Conservation (phyloP, 441 rosid genomes). For the Adansonia rubrostipa region DNA sequence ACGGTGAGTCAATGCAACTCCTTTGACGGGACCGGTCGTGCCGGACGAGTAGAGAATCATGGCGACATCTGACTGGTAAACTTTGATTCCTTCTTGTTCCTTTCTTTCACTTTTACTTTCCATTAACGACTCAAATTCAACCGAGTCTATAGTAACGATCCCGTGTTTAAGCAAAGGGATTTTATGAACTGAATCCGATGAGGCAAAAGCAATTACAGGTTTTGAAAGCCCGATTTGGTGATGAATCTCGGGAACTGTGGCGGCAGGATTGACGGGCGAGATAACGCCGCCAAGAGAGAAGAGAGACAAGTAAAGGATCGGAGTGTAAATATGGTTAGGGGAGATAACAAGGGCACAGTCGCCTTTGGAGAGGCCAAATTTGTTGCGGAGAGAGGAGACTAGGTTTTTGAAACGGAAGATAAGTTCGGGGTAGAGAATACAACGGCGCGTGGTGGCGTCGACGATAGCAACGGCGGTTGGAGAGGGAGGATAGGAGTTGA, state of each 20-base stretch:
- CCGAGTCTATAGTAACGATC: constrained; percentile 43
- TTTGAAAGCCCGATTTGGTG: constrained; percentile 50
- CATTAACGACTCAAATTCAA: constrained; percentile 47
- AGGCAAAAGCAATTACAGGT: constrained; percentile 54
- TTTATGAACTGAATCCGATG: constrained; percentile 40
- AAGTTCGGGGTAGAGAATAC: constrained; percentile 46
- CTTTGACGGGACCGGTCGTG: constrained; percentile 63
- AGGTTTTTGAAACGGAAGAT: constrained; percentile 35
- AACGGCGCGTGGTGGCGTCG: constrained; percentile 45
- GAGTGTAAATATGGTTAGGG: constrained; percentile 48
- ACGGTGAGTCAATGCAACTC: constrained; percentile 57
- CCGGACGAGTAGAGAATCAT: constrained; percentile 71
- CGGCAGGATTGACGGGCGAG: constrained; percentile 55
- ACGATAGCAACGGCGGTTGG: constrained; percentile 38
- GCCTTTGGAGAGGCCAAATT: constrained; percentile 43
- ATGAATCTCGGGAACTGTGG: constrained; percentile 43
- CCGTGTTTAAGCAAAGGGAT: constrained; percentile 38
- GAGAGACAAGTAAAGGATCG: constrained; percentile 55
- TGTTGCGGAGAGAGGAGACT: constrained; percentile 38
- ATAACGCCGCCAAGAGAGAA: constrained; percentile 57
- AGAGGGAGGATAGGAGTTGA: constrained; percentile 45
- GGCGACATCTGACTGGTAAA: constrained; percentile 55
- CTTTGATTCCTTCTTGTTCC: constrained; percentile 24
- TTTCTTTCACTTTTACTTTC: constrained; percentile 8
- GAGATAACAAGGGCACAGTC: constrained; percentile 53